These are phyloP conservation scores for Sicyos edulis DNA, from an alignment of 306 rosid species.

Conservation along the genomic window DNA sequence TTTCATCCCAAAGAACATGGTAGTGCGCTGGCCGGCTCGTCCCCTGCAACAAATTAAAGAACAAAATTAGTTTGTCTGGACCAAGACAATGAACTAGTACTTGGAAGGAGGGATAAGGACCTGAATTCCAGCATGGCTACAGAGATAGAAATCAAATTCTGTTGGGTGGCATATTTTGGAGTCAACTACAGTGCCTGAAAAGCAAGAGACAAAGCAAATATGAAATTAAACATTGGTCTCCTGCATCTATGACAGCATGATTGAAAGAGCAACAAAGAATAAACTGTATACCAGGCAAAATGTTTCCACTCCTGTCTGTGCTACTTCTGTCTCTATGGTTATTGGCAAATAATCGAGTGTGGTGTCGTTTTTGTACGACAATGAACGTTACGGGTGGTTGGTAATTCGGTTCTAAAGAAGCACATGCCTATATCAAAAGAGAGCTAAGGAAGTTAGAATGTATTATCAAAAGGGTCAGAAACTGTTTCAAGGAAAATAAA, in stretches of 20 bases:
- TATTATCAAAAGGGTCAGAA: not conserved
- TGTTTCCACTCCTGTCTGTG: slow-evolving; percentile 79
- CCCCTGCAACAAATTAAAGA: slow-evolving; percentile 40
- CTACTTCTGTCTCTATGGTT: slow-evolving; percentile 74
- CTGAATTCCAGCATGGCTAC: slow-evolving; percentile 95
- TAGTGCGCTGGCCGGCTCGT: slow-evolving; percentile 93
- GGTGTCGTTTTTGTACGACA: slow-evolving; percentile 91
- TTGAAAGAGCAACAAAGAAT: not conserved
- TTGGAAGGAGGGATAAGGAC: slow-evolving; percentile 16
- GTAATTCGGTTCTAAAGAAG: slow-evolving; percentile 85
- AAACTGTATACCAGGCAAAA: slow-evolving; percentile 63
- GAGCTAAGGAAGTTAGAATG: not conserved
- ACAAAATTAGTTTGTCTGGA: not conserved
- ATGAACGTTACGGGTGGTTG: slow-evolving; percentile 94
- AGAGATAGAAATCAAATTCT: slow-evolving; percentile 86
- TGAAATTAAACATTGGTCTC: not conserved
- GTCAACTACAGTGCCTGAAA: slow-evolving; percentile 81
- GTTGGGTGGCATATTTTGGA: slow-evolving; percentile 89
- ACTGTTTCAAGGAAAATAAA: too few relatives aligned
- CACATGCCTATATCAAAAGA: slow-evolving; percentile 57
- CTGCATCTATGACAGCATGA: not conserved
- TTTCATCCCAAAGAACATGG: slow-evolving; percentile 94
- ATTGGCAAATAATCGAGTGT: slow-evolving; percentile 74
- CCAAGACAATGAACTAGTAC: not conserved
- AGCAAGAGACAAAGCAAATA: not conserved